Base-by-base conservation (phyloP, 495 filamentous ascomycete genomes). In the Beverwykella pulmonaria region DNA sequence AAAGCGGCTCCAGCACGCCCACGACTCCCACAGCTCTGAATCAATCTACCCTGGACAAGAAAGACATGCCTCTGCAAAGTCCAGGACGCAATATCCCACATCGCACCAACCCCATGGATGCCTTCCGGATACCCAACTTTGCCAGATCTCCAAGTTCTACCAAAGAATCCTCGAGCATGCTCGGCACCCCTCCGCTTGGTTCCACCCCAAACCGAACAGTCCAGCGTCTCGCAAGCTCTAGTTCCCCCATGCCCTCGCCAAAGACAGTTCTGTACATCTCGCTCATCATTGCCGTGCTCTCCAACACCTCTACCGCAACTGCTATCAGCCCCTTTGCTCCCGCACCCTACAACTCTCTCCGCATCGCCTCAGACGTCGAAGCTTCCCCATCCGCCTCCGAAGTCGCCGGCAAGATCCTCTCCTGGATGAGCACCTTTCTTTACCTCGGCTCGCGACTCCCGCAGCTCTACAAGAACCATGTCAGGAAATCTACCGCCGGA, bases 391-490 rank as follows among this genome's bases (percentile, higher is more conserved):
- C 76, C 19, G 70, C 78, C 20, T 49, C 80, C 30, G 80, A 86
- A 69, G 70, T 78, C 15, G 73, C 82, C 34, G 87, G 87, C 73
- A 81, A 78, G 19, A 71, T 88, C 50, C 76, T 88, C 46, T 88
- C 87, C 29, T 90, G 87, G 87, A 78, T 83, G 70, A 88, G 85
- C 17, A 88, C 87, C 0, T 34, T 84, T 52, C 80, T 88, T 52
- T 91, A 91, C 71, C 86, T 91, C 30, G 81, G 79, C 72, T 91
- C 88, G 19, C 87, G 88, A 27, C 81, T 90, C 19, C 88, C 88
- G 3, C 88, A 91, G 68, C 82, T 91, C 30, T 82, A 85, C 76
- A 86, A 89, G 67, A 91, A 91, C 76, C 82, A 84, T 65, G 62
- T 75, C 59, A 86, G 88, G 59, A 84, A 83, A 70, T 89, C 86